Percentiles rank a stretch among this genome's conserved stretches.
These are phyloP conservation scores for Mortierella polycephala DNA, from an alignment of 371 early-diverging fungal genomes.

Conservation along the genomic window DNA sequence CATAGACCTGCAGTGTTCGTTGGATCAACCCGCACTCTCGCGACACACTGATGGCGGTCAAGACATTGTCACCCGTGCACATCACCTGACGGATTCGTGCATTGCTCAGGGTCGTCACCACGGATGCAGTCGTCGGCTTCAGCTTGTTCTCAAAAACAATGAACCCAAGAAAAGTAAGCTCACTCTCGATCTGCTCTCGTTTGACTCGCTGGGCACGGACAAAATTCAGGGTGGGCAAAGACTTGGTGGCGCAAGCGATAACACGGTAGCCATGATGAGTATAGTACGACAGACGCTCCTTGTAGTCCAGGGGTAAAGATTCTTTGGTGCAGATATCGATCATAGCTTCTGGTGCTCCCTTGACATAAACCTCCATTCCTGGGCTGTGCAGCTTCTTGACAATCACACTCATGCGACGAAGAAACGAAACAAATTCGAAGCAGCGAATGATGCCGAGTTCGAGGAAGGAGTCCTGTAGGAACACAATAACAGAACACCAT, in stretches of 20 bases:
- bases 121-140: constrained; percentile 87
- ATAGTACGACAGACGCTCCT: constrained; percentile 80
- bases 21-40: constrained; percentile 88
- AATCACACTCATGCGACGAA: constrained; percentile 97
- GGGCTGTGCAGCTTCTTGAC: constrained; percentile 76
- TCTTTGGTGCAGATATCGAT: constrained; percentile 84
- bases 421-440: constrained; percentile 94
- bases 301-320: constrained; percentile 86
- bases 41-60: constrained; percentile 98
- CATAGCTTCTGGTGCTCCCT: constrained; percentile 98
- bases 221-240: constrained; percentile 77
- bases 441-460: constrained; percentile 93
- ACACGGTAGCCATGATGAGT: constrained; percentile 97
- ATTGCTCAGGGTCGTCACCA: constrained; percentile 83
- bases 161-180: constrained; percentile 93
- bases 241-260: constrained; percentile 90
- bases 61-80: constrained; percentile 99
- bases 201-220: constrained; percentile 82
- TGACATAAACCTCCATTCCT: constrained; percentile 90
- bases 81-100: constrained; percentile 97
- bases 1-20: constrained; percentile 63
- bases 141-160: constrained; percentile 99
- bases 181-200: constrained; percentile 88
- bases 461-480: constrained; percentile 48
- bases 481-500: background rate